These are phyloP conservation scores for Lindgomyces ingoldianus DNA, from an alignment of 495 filamentous ascomycete genomes.

Conservation along the genomic window DNA sequence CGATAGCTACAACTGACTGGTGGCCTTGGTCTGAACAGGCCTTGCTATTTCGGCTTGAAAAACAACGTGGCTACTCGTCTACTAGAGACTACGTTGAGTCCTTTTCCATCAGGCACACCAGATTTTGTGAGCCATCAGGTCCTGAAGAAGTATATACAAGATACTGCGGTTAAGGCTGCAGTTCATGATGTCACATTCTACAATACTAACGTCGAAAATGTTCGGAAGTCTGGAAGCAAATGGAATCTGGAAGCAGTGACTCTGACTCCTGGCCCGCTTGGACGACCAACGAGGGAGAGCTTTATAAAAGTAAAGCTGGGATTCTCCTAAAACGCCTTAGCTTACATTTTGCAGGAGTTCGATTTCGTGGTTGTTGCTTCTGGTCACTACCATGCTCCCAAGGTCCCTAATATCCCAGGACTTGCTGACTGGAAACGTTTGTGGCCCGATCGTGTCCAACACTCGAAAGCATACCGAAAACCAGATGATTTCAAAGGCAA, in stretches of 20 bases:
- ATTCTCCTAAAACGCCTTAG: constrained; percentile 46
- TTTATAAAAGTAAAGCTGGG: neutral
- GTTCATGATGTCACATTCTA: constrained; percentile 52
- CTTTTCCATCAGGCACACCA: constrained; percentile 61
- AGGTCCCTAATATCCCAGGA: constrained; percentile 64
- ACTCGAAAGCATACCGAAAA: constrained; percentile 77
- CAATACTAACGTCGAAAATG: constrained; percentile 59
- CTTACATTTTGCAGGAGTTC: constrained; percentile 22
- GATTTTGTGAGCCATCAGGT: constrained; percentile 57
- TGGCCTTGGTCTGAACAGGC: constrained; percentile 39
- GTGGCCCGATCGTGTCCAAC: constrained; percentile 66
- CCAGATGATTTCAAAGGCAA: constrained; percentile 60
- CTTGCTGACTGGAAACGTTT: constrained; percentile 56
- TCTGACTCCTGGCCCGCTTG: constrained; percentile 25
- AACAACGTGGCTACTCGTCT: constrained; percentile 68
- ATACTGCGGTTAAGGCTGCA: constrained; percentile 51
- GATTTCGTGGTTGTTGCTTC: constrained; percentile 81
- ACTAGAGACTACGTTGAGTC: constrained; percentile 59
- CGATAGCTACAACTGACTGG: constrained; percentile 13
- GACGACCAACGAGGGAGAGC: neutral
- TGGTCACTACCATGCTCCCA: constrained; percentile 74
- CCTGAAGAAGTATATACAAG: constrained; percentile 61
- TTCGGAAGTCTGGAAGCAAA: constrained; percentile 50
- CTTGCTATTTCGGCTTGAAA: constrained; percentile 61
- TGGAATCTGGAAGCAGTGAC: constrained; percentile 56